Percentiles rank a stretch among this genome's conserved stretches.
Conservation (phyloP, 1,284 basidiomycete genomes). For the Exsudoporus floridanus region DNA sequence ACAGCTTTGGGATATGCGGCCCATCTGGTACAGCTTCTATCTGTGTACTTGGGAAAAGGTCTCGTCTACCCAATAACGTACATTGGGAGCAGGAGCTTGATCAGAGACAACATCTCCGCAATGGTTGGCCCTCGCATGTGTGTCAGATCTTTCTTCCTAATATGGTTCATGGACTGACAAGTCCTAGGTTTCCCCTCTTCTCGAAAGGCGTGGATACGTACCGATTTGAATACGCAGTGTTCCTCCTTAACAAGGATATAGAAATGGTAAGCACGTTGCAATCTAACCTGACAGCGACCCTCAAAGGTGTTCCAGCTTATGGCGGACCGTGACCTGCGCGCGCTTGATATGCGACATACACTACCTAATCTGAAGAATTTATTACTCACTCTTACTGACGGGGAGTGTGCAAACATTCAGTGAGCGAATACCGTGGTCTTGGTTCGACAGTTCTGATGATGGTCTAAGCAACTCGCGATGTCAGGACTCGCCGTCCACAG, state of each 20-base stretch:
- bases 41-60: constrained; percentile 74
- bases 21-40: constrained; percentile 78
- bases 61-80: constrained; percentile 88
- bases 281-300: constrained; percentile 5
- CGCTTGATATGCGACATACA: constrained; percentile 92
- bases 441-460: constrained; percentile 17
- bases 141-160: constrained; percentile 34
- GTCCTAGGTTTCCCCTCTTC: constrained; percentile 85
- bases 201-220: constrained; percentile 93
- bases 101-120: constrained; percentile 86
- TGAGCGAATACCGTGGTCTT: constrained; percentile 34
- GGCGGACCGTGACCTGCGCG: constrained; percentile 82
- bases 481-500: constrained; percentile 28
- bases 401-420: constrained; percentile 50
- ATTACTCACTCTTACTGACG: constrained; percentile 79
- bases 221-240: constrained; percentile 97
- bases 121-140: constrained; percentile 93
- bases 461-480: constrained; percentile 18
- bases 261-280: constrained; percentile 68
- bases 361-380: constrained; percentile 96
- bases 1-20: constrained; percentile 88
- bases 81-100: constrained; percentile 83
- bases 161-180: constrained; percentile 10
- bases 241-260: constrained; percentile 95
- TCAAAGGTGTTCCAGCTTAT: constrained; percentile 63